Evolutionary conservation across 208 protist genomes (phyloP), one percentile per base, ranked within the genome.

Genomic region (Sergeia podlipaevii): DNA sequence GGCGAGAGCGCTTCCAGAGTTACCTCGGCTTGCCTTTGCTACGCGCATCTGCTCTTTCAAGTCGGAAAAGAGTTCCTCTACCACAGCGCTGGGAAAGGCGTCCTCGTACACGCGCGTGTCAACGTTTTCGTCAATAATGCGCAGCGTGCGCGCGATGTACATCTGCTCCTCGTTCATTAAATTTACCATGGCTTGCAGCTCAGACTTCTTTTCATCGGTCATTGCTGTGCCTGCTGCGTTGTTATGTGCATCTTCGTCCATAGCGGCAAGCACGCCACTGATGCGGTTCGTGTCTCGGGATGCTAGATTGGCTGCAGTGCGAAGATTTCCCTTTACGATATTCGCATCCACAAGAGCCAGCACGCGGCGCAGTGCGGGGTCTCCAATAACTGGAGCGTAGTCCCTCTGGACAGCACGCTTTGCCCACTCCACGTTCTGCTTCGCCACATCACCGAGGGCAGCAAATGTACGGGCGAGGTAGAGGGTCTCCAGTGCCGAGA

Each of bases 391-490:
- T 18, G 75, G 56, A 33, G 70, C 70, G 59, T 91, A 91, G 45
- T 94, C 78, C 32, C 57, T 60, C 43, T 73, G 68, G 34, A 94
- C 56, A 4, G 76, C 63, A 5, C 61, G 65, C 0, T 70, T 47
- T 4, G 87, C 83, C 70, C 77, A 91, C 3, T 66, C 49, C 27
- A 91, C 78, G 45, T 84, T 88, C 6, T 70, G 39, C 27, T 60
- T 63, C 3, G 71, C 58, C 23, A 94, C 73, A 32, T 91, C 79
- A 3, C 87, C 87, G n/a, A 94, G 66, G 2, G 64, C 73, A 34
- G 83, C 82, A 57, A 91, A 76, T 28, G 58, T 70, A 53, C 87
- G 74, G 0, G 87, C 82, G 13, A 94, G 70, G 57, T 76, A 91
- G 0, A 95, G 54, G 8, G 83, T 76, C 65, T 91, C 80, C 5